Evolutionary conservation across 2,329 filamentous ascomycete species (phyloP).

Genomic region (Graphilbum fragrans): DNA sequence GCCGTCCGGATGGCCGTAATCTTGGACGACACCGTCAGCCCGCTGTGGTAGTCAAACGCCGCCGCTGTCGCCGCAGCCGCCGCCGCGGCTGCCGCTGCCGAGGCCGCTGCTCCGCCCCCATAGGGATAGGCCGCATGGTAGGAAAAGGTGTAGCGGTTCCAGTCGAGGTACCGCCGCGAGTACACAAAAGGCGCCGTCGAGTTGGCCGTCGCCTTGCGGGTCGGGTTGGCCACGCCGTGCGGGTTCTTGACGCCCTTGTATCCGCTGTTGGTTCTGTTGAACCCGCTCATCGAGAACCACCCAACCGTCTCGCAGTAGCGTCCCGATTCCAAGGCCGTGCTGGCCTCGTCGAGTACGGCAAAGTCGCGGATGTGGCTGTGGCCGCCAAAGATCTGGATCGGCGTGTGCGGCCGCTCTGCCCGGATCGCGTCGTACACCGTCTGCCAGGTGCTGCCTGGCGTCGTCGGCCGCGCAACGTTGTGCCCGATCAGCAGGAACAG

Average conservation of each 20-base stretch:
- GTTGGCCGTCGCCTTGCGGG: conserved; percentile 24
- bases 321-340: conserved; percentile 49
- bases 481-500: conserved; percentile 53
- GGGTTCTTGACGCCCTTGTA: conserved; percentile 22
- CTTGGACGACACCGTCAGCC: conserved; percentile 10
- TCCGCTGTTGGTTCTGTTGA: conserved; percentile 33
- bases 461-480: conserved; percentile 39
- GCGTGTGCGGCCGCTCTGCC: conserved; percentile 38
- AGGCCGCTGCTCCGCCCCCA: too few species aligned
- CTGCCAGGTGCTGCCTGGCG: conserved; percentile 28
- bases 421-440: conserved; percentile 46
- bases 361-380: conserved; percentile 56
- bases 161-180: conserved; percentile 54
- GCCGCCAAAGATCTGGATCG: conserved; percentile 54
- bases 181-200: conserved; percentile 30
- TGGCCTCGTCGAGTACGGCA: conserved; percentile 47
- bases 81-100: too few species aligned
- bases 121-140: conserved; percentile 36
- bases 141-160: conserved; percentile 53
- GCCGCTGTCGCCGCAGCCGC: conserved; percentile 1
- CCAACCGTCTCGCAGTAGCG: conserved; percentile 58
- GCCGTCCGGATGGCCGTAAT: conserved; percentile 31
- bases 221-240: conserved; percentile 23
- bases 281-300: conserved; percentile 52
- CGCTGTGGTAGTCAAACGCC: conserved; percentile 10